Conservation (phyloP, 1,284 basidiomycete genomes). For the Exobasidium cylindrosporum region DNA sequence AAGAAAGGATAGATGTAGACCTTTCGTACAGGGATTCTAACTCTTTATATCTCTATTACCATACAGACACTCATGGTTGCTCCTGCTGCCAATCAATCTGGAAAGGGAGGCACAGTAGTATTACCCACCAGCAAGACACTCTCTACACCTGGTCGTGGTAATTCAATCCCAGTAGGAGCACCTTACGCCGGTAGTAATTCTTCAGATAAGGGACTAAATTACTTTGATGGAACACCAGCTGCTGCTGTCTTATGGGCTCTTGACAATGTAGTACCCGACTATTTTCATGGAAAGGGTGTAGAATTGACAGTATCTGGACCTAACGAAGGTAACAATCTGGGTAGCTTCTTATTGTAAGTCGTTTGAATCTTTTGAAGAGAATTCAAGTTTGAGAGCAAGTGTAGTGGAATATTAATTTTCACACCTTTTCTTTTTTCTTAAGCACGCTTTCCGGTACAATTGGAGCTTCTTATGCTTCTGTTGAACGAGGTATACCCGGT, state of each 20-base stretch:
- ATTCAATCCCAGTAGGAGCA: slow-evolving; percentile 24
- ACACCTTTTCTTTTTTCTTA: too few species aligned
- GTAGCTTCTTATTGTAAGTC: slow-evolving; percentile 12
- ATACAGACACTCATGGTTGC: slow-evolving; percentile 24
- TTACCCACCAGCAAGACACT: slow-evolving; percentile 35
- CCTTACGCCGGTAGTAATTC: slow-evolving; percentile 29
- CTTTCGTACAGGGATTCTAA: too few species aligned
- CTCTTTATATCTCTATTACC: too few species aligned
- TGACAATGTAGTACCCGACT: slow-evolving; percentile 28
- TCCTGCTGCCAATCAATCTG: slow-evolving; percentile 38
- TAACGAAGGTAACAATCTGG: slow-evolving; percentile 37
- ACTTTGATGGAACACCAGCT: slow-evolving; percentile 41
- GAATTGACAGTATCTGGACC: slow-evolving; percentile 32
- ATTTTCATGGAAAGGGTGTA: slow-evolving; percentile 28
- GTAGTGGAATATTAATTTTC: slow-evolving; percentile 18
- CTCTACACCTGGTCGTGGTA: slow-evolving; percentile 32
- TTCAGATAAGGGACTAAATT: slow-evolving; percentile 27
- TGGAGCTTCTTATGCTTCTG: slow-evolving; percentile 35
- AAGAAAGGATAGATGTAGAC: too few species aligned
- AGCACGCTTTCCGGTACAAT: slow-evolving; percentile 46
- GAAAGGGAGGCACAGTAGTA: slow-evolving; percentile 44
- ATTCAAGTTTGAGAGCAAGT: background rate
- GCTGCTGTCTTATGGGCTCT: slow-evolving; percentile 33
- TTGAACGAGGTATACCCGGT: slow-evolving; percentile 35
- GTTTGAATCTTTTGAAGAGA: background rate